These are phyloP conservation scores for Tetrahymena elliotti DNA, from an alignment of 73 alveolate genomes.

Conservation along the genomic window DNA sequence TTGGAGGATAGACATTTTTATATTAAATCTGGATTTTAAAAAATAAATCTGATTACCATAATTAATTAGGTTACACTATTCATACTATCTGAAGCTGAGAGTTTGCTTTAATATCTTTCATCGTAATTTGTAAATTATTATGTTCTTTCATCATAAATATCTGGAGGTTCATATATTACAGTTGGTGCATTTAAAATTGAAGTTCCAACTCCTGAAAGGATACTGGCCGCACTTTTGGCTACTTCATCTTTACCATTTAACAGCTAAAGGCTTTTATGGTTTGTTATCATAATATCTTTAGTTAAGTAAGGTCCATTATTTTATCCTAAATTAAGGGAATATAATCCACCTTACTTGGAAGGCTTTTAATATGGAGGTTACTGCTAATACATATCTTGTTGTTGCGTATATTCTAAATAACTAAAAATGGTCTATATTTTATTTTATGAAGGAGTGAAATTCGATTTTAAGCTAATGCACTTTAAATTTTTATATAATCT, in stretches of 20 bases:
- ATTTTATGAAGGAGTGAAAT: neutral
- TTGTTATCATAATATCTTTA: conserved; percentile 37
- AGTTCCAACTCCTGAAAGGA: conserved; percentile 34
- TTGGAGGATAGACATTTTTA: too few species aligned
- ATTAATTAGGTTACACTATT: neutral
- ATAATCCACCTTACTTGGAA: conserved; percentile 32
- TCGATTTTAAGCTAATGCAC: neutral
- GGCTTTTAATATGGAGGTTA: conserved; percentile 20
- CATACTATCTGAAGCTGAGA: conserved; percentile 31
- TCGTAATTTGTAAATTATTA: conserved; percentile 29
- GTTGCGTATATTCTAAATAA: neutral
- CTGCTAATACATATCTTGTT: neutral
- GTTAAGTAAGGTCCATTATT: conserved; percentile 45
- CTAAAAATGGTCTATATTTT: neutral
- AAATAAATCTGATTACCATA: neutral
- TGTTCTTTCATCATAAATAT: conserved; percentile 42
- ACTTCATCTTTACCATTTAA: conserved; percentile 39
- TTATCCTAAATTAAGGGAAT: conserved; percentile 31
- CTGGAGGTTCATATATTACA: conserved; percentile 46
- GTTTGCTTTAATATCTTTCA: conserved; percentile 39
- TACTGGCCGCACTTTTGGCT: conserved; percentile 12
- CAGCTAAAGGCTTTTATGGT: conserved; percentile 26
- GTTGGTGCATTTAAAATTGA: conserved; percentile 33
- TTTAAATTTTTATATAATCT: neutral
- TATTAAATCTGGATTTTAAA: too few species aligned